Base-by-base conservation (phyloP, 306 rosid genomes). In the Acacia crassicarpa region DNA sequence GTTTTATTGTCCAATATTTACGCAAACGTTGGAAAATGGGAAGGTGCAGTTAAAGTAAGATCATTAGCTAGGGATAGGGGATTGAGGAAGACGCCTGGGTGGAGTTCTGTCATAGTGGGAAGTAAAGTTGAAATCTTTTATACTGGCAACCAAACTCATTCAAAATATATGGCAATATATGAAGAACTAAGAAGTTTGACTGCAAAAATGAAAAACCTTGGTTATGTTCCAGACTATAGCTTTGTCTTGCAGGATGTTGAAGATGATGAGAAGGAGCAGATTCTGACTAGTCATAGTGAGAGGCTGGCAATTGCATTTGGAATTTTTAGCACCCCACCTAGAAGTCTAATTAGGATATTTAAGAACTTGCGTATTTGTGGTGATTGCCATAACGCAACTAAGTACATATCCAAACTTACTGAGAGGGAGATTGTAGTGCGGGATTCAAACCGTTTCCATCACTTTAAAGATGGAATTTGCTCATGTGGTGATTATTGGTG, bases 171-270 rank as follows among this genome's bases (percentile, higher is more conserved):
- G 30, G 90, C 77, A 38, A 84, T 87, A 84, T 84, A 87, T 65
- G 43, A 79, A n/a, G 86, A 87, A 79, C 33, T 87, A 82, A 84
- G 56, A 70, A 32, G 23, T 79, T 87, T 87, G 84, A 82, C 72
- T 71, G 83, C 81, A 22, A 87, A 49, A 82, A 84, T 87, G 86
- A 87, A 79, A 80, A 84, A 69, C 72, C 84, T 84, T 66, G 90
- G 90, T 80, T 87, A 87, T 82, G 84, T 87, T 84, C 90, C 90
- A 11, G 88, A 87, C 59, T 82, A 66, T 81, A 82, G 90, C 66
- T 87, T 82, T 84, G 90, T 84, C 67, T 67, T 84, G 70, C 90
- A 87, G 72, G 90, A 87, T 76, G 88, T 87, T 46, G 90, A 87
- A 43, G 88, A 84, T 22, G 90, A 84, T 74, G 90, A 84, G 79